These are phyloP conservation scores for Mortierella sp. DNA, from an alignment of 371 early-diverging fungal genomes.

Conservation along the genomic window DNA sequence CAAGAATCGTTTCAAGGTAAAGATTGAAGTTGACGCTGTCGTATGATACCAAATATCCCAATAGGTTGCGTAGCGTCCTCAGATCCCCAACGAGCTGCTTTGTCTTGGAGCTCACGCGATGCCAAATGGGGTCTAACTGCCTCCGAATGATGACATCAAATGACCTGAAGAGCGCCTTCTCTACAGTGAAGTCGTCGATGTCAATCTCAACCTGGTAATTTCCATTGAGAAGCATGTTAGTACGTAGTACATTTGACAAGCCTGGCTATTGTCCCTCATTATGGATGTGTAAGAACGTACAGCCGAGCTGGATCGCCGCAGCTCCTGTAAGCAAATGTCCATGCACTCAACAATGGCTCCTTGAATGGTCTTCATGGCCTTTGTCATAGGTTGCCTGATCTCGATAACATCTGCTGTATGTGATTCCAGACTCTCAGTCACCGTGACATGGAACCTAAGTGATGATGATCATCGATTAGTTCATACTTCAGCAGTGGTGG, in stretches of 20 bases:
- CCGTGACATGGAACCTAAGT: constrained; percentile 76
- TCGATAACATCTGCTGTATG: constrained; percentile 78
- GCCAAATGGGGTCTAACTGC: constrained; percentile 92
- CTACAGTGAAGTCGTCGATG: constrained; percentile 82
- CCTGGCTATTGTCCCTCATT: neutral
- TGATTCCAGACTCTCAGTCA: constrained; percentile 69
- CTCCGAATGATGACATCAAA: constrained; percentile 81
- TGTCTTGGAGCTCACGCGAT: constrained; percentile 76
- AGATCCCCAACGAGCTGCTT: constrained; percentile 85
- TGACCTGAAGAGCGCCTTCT: constrained; percentile 84
- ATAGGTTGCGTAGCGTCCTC: constrained; percentile 73
- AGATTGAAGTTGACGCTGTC: constrained; percentile 91
- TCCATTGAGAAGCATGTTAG: neutral
- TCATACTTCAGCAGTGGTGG: too few relatives aligned
- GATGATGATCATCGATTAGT: too few relatives aligned
- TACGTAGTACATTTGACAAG: neutral
- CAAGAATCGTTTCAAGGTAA: constrained; percentile 85
- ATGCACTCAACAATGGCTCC: constrained; percentile 87
- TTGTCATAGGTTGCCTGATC: constrained; percentile 82
- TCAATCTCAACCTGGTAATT: constrained; percentile 71
- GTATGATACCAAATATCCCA: constrained; percentile 81
- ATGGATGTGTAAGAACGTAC: constrained; percentile 46
- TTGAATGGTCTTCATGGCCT: constrained; percentile 86
- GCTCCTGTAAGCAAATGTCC: constrained; percentile 80
- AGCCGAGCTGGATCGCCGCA: constrained; percentile 72